Conservation (phyloP, 2,329 filamentous ascomycete species). For the Elsinoe australis region DNA sequence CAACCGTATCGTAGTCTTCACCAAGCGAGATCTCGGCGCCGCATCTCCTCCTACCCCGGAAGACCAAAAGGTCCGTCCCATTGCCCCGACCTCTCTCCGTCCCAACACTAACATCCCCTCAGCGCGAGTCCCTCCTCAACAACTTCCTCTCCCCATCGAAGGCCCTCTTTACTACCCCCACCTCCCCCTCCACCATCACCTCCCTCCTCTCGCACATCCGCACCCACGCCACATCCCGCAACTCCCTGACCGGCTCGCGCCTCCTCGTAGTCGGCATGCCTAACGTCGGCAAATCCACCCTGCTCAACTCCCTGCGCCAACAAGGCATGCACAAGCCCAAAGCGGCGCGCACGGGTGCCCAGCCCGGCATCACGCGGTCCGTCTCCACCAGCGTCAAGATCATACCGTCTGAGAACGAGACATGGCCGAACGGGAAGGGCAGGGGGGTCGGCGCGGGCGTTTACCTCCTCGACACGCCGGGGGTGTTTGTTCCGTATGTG, state of each 20-base stretch:
- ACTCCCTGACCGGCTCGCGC: conserved; percentile 70
- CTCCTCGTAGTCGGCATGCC: conserved; percentile 94
- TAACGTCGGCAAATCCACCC: conserved; percentile 89
- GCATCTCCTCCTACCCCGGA: neutral
- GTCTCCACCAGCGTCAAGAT: conserved; percentile 73
- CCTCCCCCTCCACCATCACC: conserved; percentile 32
- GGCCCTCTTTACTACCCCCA: conserved; percentile 24
- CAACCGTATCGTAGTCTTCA: conserved; percentile 78
- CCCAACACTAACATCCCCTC: neutral
- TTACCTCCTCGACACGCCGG: conserved; percentile 85
- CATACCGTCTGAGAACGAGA: conserved; percentile 36
- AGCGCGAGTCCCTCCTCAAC: conserved; percentile 16
- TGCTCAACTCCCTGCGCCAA: conserved; percentile 78
- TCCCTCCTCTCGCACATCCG: conserved; percentile 46
- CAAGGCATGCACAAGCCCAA: conserved; percentile 60
- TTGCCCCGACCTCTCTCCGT: neutral
- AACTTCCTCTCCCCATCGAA: neutral
- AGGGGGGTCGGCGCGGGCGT: conserved; percentile 49
- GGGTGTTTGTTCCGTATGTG: conserved; percentile 91
- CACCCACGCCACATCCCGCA: conserved; percentile 41
- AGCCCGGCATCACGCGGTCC: conserved; percentile 85
- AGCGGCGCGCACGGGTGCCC: conserved; percentile 71
- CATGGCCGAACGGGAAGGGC: conserved; percentile 42
- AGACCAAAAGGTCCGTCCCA: conserved; percentile 2
- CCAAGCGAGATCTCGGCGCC: conserved; percentile 70